Conservation (phyloP, 2,329 filamentous ascomycete species). For the Stagonosporopsis rhizophila region DNA sequence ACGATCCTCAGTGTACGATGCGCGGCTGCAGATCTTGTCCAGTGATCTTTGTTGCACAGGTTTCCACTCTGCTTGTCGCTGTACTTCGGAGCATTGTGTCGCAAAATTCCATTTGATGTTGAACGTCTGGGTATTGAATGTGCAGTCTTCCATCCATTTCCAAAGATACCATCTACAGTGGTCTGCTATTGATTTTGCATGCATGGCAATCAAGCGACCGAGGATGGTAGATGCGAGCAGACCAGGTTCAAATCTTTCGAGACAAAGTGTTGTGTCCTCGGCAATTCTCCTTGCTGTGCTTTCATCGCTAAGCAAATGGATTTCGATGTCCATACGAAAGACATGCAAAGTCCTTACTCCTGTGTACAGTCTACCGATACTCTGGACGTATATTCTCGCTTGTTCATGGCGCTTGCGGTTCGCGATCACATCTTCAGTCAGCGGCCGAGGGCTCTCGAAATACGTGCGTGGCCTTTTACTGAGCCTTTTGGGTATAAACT, state of each 20-base stretch:
- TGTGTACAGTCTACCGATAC: neutral
- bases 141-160: neutral
- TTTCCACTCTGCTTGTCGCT: neutral
- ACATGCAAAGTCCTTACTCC: neutral
- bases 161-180: neutral
- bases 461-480: too few relatives aligned
- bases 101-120: neutral
- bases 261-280: neutral
- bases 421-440: neutral
- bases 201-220: neutral
- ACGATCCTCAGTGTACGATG: neutral
- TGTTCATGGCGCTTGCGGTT: neutral
- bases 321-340: neutral
- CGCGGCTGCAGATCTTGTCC: neutral
- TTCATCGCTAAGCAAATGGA: neutral
- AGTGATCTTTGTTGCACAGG: neutral
- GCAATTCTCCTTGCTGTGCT: neutral
- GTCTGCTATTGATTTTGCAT: neutral
- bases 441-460: too few relatives aligned
- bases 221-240: neutral
- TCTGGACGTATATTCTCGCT: neutral
- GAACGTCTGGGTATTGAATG: neutral
- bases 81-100: neutral
- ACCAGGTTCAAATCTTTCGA: neutral
- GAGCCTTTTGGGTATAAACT: too few relatives aligned